Base-by-base conservation (phyloP, 1,284 basidiomycete genomes). In the Leccinum colubrinum region DNA sequence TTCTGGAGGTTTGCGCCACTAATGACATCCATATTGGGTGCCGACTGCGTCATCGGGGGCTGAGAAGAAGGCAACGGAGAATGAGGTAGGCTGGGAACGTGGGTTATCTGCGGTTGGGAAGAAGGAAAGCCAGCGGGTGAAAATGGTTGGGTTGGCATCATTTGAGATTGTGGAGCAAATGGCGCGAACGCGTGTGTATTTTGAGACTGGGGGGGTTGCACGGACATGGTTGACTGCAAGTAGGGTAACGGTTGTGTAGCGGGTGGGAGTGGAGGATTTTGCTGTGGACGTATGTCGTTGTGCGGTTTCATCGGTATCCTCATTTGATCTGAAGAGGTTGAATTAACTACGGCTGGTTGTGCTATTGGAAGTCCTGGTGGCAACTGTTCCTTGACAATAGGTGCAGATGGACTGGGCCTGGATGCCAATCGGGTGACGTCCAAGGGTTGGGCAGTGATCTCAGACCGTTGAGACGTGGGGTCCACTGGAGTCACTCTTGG, bases 401-500 rank as follows among this genome's bases (percentile, higher is more conserved):
- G 57, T 20, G 15, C 14, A 54, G 63, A 54, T 58, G n/a, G 35
- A 54, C 43, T 58, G 25, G 53, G 30, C 52, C 39, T 58, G 22
- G 55, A 22, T 54, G 55, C 55, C 11, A 55, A 53, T 59, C 43
- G 54, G 6, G 27, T 54, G 11, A 51, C 33, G 35, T 46, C 52
- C 2, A 27, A 41, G 30, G 30, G 64, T 56, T 62, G 57, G 33
- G 53, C 27, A 52, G 50, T 54, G 35, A 50, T 58, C 14, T 58
- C 56, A n/a, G 54, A 52, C 30, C 41, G 61, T 8, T 64, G 70
- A 15, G 64, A 60, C 0, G 60, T 30, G 30, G 64, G 60, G 43
- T 80, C 80, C 3, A 79, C 73, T 22, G 85, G 86, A 20, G 84
- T 86, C n/a, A 77, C 76, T 33, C 84, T 76, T 15, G 86, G 86